Evolutionary conservation across 1,139 yeast species (phyloP), one percentile per base, ranked within the genome.

Genomic region (Pneumocystis sp.): DNA sequence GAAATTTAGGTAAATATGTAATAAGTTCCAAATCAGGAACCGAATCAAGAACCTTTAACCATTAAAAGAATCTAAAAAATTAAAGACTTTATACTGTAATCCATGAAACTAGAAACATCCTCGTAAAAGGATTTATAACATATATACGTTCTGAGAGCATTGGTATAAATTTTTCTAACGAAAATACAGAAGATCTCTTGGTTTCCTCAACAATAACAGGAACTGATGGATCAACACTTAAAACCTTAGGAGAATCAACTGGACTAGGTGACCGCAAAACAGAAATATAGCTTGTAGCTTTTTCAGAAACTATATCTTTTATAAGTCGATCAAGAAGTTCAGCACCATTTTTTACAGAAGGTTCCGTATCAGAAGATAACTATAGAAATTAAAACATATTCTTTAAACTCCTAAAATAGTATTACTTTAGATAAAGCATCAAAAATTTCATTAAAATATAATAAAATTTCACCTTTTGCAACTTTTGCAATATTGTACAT

Each of bases 401-500:
- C 21, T 25, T 50, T 25, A 40, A 8, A 61, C 6, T 15, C 17
- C 31, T n/a, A 4, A 6, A 10, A 34, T 35, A 50, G 12, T 17
- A 61, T 29, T 61, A 67, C 68, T 64, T 86, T 86, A 74, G 97
- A 90, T 66, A 93, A 79, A 31, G 91, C 95, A 73, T 95, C 98
- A 74, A 95, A 95, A 1, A 91, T 86, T 75, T 93, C 97, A 74
- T 93, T 95, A 78, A 93, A 93, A 74, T 89, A 93, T 17, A 87
- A 78, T 69, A 95, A 77, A 34, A 93, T 88, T 74, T 95, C 98
- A 25, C 98, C 98, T 71, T 96, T 84, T 4, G 98, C 96, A 31
- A 93, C 96, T 74, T 95, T 95, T 65, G 98, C 96, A 63, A 95
- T 91, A 75, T 95, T 95, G 76, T 95, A 95, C 69, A 95, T 80